These are phyloP conservation scores for Fusarium miscanthi DNA, from an alignment of 2,329 filamentous ascomycete genomes.

Conservation along the genomic window DNA sequence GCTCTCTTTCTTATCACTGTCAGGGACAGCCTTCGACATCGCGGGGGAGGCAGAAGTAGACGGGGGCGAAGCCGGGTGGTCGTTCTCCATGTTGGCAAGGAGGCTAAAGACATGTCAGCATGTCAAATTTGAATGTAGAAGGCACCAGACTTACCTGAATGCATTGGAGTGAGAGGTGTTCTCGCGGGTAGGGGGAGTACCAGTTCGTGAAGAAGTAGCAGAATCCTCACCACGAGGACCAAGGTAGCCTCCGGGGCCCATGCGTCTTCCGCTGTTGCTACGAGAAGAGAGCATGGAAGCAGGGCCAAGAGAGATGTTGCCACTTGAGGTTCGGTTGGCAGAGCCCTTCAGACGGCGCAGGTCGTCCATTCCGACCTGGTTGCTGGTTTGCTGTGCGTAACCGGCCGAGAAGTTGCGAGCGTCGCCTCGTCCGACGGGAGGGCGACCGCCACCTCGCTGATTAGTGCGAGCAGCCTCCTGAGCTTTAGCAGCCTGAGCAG, in stretches of 20 bases:
- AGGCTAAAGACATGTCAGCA: slow-evolving; percentile 54
- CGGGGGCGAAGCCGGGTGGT: slow-evolving; percentile 75
- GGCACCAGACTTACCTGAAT: slow-evolving; percentile 78
- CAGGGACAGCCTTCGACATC: slow-evolving; percentile 70
- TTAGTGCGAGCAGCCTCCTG: slow-evolving; percentile 73
- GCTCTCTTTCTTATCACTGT: slow-evolving; percentile 65
- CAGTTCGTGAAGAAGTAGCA: slow-evolving; percentile 86
- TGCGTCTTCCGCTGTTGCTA: slow-evolving; percentile 87
- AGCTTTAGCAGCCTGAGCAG: slow-evolving; percentile 81
- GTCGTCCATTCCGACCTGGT: slow-evolving; percentile 91
- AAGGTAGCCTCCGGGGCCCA: slow-evolving; percentile 79
- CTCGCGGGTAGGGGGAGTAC: slow-evolving; percentile 78
- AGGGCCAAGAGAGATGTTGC: slow-evolving; percentile 78
- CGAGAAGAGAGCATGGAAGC: slow-evolving; percentile 89
- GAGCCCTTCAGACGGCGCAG: slow-evolving; percentile 81
- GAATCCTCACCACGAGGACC: slow-evolving; percentile 85
- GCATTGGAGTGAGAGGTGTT: slow-evolving; percentile 81
- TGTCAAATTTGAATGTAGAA: not conserved
- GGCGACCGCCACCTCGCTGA: slow-evolving; percentile 76
- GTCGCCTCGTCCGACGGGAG: slow-evolving; percentile 84
- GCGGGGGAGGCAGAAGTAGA: slow-evolving; percentile 75
- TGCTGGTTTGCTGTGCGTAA: slow-evolving; percentile 77
- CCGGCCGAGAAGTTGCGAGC: slow-evolving; percentile 82
- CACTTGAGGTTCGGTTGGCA: slow-evolving; percentile 68
- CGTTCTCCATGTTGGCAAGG: slow-evolving; percentile 70